A percentile compares a stretch with the other conserved stretches of the same genome.
These are phyloP conservation scores for Vitis amurensis DNA, from an alignment of 164 flowering plant genomes.

Conservation along the genomic window DNA sequence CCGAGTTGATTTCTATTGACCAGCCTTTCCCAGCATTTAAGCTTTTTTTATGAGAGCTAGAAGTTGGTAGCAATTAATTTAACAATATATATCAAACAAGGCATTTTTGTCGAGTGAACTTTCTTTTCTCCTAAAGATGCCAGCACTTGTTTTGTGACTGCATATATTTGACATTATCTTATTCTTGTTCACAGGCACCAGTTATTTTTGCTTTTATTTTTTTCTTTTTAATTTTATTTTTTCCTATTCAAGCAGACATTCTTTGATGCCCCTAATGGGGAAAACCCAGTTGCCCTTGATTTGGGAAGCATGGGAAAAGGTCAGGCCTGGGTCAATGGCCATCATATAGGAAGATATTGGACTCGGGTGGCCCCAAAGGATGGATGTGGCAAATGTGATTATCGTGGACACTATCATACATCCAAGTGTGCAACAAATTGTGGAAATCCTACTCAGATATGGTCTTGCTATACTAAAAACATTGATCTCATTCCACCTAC, in stretches of 20 bases:
- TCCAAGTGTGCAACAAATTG: conserved; percentile 75
- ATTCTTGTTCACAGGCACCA: too few relatives aligned
- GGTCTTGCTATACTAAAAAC: conserved; percentile 38
- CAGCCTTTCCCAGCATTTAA: too few relatives aligned
- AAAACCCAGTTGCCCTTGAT: conserved; percentile 71
- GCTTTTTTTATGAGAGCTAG: too few relatives aligned
- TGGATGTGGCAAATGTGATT: conserved; percentile 83
- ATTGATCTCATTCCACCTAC: neutral
- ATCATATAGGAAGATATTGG: conserved; percentile 93
- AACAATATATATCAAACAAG: too few relatives aligned
- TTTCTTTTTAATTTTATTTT: neutral
- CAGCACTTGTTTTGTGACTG: too few relatives aligned
- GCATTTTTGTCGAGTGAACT: too few relatives aligned
- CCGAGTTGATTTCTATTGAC: too few relatives aligned
- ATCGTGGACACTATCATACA: conserved; percentile 74
- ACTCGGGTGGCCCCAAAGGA: conserved; percentile 52
- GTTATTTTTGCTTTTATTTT: neutral
- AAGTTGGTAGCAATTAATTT: too few relatives aligned
- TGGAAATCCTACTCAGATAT: conserved; percentile 78
- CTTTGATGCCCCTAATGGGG: conserved; percentile 67
- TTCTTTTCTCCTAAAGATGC: too few relatives aligned
- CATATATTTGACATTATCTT: too few relatives aligned
- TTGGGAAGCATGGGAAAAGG: conserved; percentile 97
- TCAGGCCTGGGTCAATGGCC: conserved; percentile 95
- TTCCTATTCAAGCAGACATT: conserved; percentile 45